Percentiles rank a stretch among this genome's conserved stretches.
phyloP scores from a whole-genome alignment of 2,329 filamentous ascomycete species.

The Decorospora gaudefroyi region DNA sequence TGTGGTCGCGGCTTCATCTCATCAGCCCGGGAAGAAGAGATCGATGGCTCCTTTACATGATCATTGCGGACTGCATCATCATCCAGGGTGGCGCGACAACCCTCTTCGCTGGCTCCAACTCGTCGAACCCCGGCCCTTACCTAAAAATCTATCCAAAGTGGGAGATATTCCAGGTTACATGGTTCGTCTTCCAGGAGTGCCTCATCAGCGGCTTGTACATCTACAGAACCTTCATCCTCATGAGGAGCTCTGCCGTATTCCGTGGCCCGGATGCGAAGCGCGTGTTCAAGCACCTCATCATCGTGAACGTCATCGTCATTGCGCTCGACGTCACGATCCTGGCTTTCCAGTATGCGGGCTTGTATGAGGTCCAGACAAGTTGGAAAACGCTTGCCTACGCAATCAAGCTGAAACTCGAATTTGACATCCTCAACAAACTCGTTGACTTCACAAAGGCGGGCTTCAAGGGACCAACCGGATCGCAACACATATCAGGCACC shows the following conservation, averaged over 20 bases:
- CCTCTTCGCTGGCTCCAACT: conserved; percentile 57
- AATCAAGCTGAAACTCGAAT: conserved; percentile 58
- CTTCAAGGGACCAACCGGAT: conserved; percentile 5
- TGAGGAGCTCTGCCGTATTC: conserved; percentile 21
- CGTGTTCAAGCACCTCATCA: conserved; percentile 42
- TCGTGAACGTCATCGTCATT: conserved; percentile 48
- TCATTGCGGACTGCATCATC: conserved; percentile 47
- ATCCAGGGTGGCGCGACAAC: conserved; percentile 58
- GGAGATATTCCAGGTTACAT: conserved; percentile 49
- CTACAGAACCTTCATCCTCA: conserved; percentile 55
- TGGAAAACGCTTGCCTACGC: conserved; percentile 50
- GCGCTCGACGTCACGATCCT: conserved; percentile 48
- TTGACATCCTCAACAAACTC: conserved; percentile 55
- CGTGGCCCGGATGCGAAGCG: conserved; percentile 14
- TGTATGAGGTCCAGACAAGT: conserved; percentile 34
- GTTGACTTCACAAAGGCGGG: conserved; percentile 22
- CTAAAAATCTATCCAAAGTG: conserved; percentile 29
- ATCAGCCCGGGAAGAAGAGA: conserved; percentile 13
- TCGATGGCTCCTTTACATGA: conserved; percentile 58
- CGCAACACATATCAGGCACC: conserved; percentile 1
- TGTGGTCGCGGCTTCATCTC: conserved; percentile 58
- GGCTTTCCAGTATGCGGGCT: conserved; percentile 46
- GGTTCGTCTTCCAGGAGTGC: conserved; percentile 48
- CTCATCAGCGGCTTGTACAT: conserved; percentile 53
- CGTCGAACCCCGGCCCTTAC: conserved; percentile 10